Evolutionary conservation across 768 basidiomycete genomes (phyloP), one percentile per base, ranked within the genome.

Genomic region (Boletales sp.): DNA sequence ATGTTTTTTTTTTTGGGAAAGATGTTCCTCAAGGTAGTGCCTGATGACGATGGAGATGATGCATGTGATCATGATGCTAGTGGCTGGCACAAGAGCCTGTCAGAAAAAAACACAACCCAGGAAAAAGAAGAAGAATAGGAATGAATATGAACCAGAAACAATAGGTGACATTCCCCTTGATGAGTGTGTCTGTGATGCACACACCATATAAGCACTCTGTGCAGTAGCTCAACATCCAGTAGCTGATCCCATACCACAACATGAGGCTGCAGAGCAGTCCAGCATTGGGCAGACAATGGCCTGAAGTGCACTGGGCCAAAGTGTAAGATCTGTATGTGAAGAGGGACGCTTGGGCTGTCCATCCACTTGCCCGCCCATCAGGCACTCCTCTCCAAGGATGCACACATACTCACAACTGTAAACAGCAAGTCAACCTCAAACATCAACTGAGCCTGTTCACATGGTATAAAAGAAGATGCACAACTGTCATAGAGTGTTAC

Each of bases 161-260:
- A 36, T 62, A 62, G 19, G 43, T 19, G 13, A n/a, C 40, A 13
- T 48, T 63, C 4, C 47, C 61, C 27, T 39, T 57, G 27, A 62
- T 12, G 13, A 60, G 48, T 4, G 24, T 24, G 7, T 43, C 40
- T 29, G 54, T 13, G 37, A 63, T n/a, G n/a, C 24, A 12, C 0
- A 53, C 32, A 1, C 48, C 49, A 7, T 47, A 19, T 11, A 35
- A 9, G 18, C 47, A 41, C 29, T 24, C 32, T 5, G 41, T 19
- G 8, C 32, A 45, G 37, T 37, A 39, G 32, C 32, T 48, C 5
- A 18, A 41, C 13, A 36, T 8, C 50, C 49, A 34, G 14, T 21
- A 39, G 19, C 40, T 18, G 27, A 58, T 3, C 15, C 43, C 49
- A 10, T 40, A 32, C 52, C 53, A 57, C 15, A 47, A 2, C 1